A percentile compares a stretch with the other conserved stretches of the same genome.
Conservation (phyloP, 257 asterid species). For the Ligustrum vulgare region DNA sequence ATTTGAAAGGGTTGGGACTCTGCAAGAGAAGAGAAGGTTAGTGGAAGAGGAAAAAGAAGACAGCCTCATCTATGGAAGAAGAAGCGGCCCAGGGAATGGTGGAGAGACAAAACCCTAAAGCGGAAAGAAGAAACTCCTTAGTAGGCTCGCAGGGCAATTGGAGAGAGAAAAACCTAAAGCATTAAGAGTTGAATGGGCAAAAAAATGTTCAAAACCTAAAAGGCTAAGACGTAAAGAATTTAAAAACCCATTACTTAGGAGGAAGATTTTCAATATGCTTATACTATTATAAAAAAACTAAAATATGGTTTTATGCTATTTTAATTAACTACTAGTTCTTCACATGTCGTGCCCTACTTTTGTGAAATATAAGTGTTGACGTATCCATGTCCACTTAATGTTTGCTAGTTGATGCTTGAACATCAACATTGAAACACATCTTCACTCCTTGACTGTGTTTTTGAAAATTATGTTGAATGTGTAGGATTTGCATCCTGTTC, state of each 20-base stretch:
- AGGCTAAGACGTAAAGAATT: neutral
- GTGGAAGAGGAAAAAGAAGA: neutral
- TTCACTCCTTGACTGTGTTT: constrained; percentile 9
- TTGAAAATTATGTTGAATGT: constrained; percentile 16
- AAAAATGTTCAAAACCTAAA: neutral
- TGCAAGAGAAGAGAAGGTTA: neutral
- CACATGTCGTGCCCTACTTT: neutral
- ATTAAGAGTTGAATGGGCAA: neutral
- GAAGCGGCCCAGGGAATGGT: neutral
- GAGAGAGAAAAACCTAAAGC: neutral
- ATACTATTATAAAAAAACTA: neutral
- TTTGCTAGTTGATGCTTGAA: constrained; percentile 12
- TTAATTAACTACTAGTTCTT: neutral
- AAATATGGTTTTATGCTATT: neutral
- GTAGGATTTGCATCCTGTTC: constrained; percentile 62
- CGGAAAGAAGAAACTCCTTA: neutral
- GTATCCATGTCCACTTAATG: neutral
- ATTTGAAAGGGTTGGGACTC: neutral
- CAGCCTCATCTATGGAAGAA: neutral
- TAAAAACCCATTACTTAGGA: neutral
- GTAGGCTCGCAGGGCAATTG: neutral
- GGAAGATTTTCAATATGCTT: neutral
- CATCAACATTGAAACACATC: constrained; percentile 15
- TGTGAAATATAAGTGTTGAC: neutral
- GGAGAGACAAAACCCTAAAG: neutral